phyloP scores from a whole-genome alignment of 768 basidiomycete species.

The Kwoniella dejecticola region DNA sequence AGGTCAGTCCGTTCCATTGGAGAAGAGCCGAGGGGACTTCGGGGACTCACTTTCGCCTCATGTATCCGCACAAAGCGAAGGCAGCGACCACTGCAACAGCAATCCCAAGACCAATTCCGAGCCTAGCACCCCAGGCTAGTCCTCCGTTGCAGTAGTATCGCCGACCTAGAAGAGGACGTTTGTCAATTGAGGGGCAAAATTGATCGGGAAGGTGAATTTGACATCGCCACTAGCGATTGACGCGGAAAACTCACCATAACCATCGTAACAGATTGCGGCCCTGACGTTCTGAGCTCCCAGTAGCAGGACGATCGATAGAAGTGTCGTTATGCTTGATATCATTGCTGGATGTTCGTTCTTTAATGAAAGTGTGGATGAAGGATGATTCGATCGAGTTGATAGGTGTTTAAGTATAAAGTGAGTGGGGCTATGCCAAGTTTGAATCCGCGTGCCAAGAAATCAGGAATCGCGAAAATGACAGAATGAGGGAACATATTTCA shows the following conservation, averaged over 20 bases:
- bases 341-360: not conserved
- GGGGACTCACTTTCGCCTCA: conserved; percentile 45
- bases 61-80: conserved; percentile 31
- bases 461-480: not conserved
- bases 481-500: not conserved
- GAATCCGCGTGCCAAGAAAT: not conserved
- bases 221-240: not conserved
- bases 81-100: conserved; percentile 42
- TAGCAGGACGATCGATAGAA: conserved; percentile 7
- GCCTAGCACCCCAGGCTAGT: conserved; percentile 41
- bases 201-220: too few species aligned
- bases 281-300: conserved; percentile 5
- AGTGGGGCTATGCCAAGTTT: conserved; percentile 3
- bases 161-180: conserved; percentile 11
- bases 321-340: conserved; percentile 1
- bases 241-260: conserved; percentile 9
- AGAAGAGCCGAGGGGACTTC: not conserved
- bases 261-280: conserved; percentile 18
- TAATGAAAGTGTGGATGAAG: not conserved
- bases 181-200: too few species aligned
- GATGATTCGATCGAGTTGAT: not conserved
- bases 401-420: conserved; percentile 1
- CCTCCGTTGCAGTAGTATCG: conserved; percentile 43
- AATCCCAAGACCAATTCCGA: conserved; percentile 52
- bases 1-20: not conserved